phyloP scores from a whole-genome alignment of 2,329 filamentous ascomycete species.

The Zymoseptoria pseudotritici region DNA sequence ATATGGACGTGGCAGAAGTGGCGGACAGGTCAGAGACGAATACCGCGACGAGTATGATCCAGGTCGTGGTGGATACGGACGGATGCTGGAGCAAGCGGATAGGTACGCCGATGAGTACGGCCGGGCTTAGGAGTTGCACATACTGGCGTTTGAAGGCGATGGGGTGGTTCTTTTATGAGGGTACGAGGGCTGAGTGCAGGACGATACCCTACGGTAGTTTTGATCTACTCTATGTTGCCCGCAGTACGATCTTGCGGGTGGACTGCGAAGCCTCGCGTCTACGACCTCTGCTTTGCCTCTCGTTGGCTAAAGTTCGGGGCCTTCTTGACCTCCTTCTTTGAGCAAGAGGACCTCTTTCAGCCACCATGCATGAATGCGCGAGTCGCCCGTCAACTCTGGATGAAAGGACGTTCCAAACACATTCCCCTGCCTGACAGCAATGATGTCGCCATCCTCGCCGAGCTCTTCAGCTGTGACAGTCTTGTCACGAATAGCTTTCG shows the following conservation, averaged over 20 bases:
- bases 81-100: constrained; percentile 57
- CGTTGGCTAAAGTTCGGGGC: neutral
- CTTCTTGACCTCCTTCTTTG: neutral
- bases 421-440: constrained; percentile 84
- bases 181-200: neutral
- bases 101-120: constrained; percentile 23
- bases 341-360: constrained; percentile 54
- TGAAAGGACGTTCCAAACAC: constrained; percentile 94
- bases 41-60: constrained; percentile 97
- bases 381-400: constrained; percentile 82
- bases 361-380: constrained; percentile 92
- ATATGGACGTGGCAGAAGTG: constrained; percentile 88
- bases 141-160: neutral
- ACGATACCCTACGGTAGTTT: constrained; percentile 2
- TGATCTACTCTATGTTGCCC: neutral
- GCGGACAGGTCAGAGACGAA: constrained; percentile 94
- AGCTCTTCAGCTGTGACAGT: constrained; percentile 40
- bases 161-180: neutral
- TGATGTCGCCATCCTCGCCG: constrained; percentile 61
- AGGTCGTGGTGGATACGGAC: constrained; percentile 80
- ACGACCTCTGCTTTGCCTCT: neutral
- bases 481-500: constrained; percentile 42
- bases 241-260: neutral
- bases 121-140: neutral
- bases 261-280: neutral